Evolutionary conservation across 2,329 filamentous ascomycete species (phyloP), one percentile per base, ranked within the genome.

Genomic region (Xylariaceae sp.): DNA sequence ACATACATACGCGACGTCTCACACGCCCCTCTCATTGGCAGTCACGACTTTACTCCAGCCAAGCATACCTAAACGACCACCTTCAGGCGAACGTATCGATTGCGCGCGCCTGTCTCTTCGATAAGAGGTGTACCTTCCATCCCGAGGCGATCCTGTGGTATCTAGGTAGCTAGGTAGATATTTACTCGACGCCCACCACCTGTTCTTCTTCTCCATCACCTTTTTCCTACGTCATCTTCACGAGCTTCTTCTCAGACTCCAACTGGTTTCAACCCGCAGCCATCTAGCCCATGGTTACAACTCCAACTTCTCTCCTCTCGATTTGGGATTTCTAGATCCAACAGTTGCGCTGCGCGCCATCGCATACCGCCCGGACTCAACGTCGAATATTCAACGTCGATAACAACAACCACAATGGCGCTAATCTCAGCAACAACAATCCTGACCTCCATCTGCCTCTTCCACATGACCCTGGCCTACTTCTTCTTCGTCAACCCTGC

Each of bases 381-480:
- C 15, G 3, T 4, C 15, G 2, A 7, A 7, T 48, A 18, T 6
- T 30, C 1, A 13, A 18, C 30, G 47, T 35, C 30, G 2, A 9
- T 44, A 39, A 53, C 34, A 45, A 45, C 30, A 34, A 13, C 59
- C 68, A 78, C 56, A 62, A 97, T 97, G 92, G 88, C 85, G 37
- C 79, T 95, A 73, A 82, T 97, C 70, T 92, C 90, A 1, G 86
- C 87, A 62, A 88, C 83, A 71, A 90, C 88, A 7, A 87, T 96
- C 73, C 88, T 97, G 68, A 88, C 89, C 67, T 87, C 86, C 55
- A 78, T 96, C 67, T 89, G 88, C 67, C 82, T 96, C 72, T 91
- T 94, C 78, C 90, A 96, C 76, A 75, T 96, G 65, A 90, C 89
- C 4, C 79, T 94, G 53, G 91, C 87, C 68, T 92, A 88, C 62